phyloP scores from a whole-genome alignment of 139 green algal genomes.

The Chlorella sorokiniana region DNA sequence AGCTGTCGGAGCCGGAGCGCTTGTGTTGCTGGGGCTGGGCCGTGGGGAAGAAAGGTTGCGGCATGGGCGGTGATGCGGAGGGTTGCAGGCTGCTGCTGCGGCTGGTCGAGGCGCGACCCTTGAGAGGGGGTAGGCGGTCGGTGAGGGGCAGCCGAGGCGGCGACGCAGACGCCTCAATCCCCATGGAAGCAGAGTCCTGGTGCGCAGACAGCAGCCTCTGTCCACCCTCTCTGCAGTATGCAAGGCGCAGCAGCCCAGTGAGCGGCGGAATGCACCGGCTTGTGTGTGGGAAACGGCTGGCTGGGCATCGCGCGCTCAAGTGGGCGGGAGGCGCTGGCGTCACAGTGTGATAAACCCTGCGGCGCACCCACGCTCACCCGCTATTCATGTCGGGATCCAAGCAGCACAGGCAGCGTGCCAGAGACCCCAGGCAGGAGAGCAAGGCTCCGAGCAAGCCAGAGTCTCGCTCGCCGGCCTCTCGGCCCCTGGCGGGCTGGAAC shows the following conservation, averaged over 20 bases:
- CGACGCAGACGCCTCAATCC: neutral
- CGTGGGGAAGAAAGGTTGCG: conserved; percentile 1
- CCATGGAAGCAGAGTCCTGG: neutral
- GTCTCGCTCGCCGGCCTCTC: neutral
- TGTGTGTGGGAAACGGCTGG: too few species aligned
- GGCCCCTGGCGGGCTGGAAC: conserved; percentile 8
- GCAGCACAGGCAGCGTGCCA: conserved; percentile 20
- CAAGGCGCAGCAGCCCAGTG: neutral
- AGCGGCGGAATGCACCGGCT: neutral
- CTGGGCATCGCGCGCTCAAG: too few species aligned
- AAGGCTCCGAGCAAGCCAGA: neutral
- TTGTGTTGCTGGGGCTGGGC: neutral
- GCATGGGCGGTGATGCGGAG: conserved; percentile 23
- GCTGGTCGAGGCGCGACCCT: neutral
- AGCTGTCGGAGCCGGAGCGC: neutral
- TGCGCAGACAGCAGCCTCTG: conserved; percentile 7
- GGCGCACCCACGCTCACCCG: neutral
- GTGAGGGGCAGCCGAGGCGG: neutral
- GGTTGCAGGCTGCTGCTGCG: neutral
- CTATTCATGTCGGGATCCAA: neutral
- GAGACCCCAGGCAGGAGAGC: neutral
- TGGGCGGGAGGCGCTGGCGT: too few species aligned
- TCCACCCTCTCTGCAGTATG: conserved; percentile 2
- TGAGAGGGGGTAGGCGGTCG: conserved; percentile 1
- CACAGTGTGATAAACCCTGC: too few species aligned